Conservation (phyloP, 2,329 filamentous ascomycete species). For the Aspergillus aculeatus region DNA sequence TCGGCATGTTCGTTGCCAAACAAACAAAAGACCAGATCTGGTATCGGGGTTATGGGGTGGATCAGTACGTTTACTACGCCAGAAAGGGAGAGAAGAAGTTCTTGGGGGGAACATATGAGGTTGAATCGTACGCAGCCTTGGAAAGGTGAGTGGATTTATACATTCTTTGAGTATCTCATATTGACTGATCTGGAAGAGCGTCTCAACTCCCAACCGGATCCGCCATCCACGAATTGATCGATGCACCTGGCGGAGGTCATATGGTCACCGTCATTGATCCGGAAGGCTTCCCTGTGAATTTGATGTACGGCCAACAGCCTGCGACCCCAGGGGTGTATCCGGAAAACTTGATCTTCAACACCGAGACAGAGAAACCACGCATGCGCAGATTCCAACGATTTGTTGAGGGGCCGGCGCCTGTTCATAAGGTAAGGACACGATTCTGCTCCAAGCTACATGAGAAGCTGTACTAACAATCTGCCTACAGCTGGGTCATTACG, state of each 20-base stretch:
- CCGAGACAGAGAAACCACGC: slow-evolving; percentile 29
- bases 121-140: slow-evolving; percentile 44
- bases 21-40: slow-evolving; percentile 23
- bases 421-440: slow-evolving; percentile 28
- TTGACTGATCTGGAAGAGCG: slow-evolving; percentile 11
- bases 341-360: slow-evolving; percentile 26
- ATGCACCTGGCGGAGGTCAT: slow-evolving; percentile 43
- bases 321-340: slow-evolving; percentile 19
- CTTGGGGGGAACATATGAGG: slow-evolving; percentile 45
- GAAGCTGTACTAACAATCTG: not conserved
- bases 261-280: slow-evolving; percentile 41
- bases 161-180: too few species aligned
- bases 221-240: slow-evolving; percentile 30
- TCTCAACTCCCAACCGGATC: slow-evolving; percentile 29
- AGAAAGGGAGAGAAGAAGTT: slow-evolving; percentile 18
- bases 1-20: slow-evolving; percentile 39
- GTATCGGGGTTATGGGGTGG: slow-evolving; percentile 22
- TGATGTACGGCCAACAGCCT: slow-evolving; percentile 40
- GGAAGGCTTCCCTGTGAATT: slow-evolving; percentile 42
- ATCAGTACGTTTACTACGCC: slow-evolving; percentile 25
- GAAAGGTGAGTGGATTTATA: slow-evolving; percentile 33
- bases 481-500: slow-evolving; percentile 30
- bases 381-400: slow-evolving; percentile 32
- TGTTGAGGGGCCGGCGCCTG: slow-evolving; percentile 29
- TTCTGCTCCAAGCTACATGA: not conserved